Percentiles rank a stretch among this genome's conserved stretches.
Conservation (phyloP, 495 filamentous ascomycete genomes). For the Penicillium herquei region DNA sequence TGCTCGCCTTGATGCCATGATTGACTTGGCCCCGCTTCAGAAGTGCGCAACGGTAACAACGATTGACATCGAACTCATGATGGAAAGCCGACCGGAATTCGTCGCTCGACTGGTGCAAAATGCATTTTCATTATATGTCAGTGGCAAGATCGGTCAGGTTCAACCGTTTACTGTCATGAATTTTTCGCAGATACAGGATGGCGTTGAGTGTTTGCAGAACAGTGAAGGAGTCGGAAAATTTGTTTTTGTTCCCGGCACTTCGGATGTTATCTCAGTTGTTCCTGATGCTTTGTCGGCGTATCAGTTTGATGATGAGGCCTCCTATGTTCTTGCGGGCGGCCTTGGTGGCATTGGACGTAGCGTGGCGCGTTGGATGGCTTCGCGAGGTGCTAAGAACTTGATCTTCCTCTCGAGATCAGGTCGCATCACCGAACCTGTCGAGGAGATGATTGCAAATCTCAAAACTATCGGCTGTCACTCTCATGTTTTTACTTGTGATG, state of each 20-base stretch:
- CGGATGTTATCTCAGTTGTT: slow-evolving; percentile 14
- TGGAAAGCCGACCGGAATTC: slow-evolving; percentile 2
- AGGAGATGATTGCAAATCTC: slow-evolving; percentile 15
- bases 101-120: slow-evolving; percentile 6
- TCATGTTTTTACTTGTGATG: slow-evolving; percentile 17
- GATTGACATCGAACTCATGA: slow-evolving; percentile 27
- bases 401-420: slow-evolving; percentile 30
- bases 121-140: slow-evolving; percentile 4
- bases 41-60: slow-evolving; percentile 22
- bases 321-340: slow-evolving; percentile 36
- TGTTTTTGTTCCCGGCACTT: slow-evolving; percentile 9
- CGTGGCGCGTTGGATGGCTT: slow-evolving; percentile 38
- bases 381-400: slow-evolving; percentile 25
- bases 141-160: slow-evolving; percentile 8
- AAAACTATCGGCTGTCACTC: slow-evolving; percentile 14
- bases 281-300: slow-evolving; percentile 12
- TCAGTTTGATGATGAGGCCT: slow-evolving; percentile 18
- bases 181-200: slow-evolving; percentile 13
- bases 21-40: slow-evolving; percentile 19
- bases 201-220: neutral
- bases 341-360: slow-evolving; percentile 41
- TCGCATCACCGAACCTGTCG: slow-evolving; percentile 2
- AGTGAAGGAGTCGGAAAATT: slow-evolving; percentile 4
- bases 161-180: slow-evolving; percentile 2
- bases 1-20: slow-evolving; percentile 18